phyloP scores from a whole-genome alignment of 2,329 filamentous ascomycete species.

The Calonectria multiphialidica region DNA sequence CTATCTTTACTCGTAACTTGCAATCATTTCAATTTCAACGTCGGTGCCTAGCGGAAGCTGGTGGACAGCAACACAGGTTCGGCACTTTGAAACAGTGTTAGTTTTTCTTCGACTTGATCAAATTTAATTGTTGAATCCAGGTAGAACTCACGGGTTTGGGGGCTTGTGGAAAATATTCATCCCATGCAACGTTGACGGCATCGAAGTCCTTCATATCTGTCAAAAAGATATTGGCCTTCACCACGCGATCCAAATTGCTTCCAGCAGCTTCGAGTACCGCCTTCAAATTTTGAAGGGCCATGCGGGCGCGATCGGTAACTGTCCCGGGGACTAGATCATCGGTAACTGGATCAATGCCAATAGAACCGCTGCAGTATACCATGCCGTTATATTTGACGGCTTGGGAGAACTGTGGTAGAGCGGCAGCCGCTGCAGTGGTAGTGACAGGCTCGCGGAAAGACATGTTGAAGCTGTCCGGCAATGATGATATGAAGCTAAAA shows the following conservation, averaged over 20 bases:
- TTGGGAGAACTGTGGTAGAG: constrained; percentile 70
- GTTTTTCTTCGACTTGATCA: not conserved
- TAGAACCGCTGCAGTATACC: constrained; percentile 75
- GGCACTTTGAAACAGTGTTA: not conserved
- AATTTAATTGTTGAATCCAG: not conserved
- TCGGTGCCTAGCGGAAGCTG: constrained; percentile 10
- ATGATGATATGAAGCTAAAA: not conserved
- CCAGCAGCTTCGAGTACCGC: constrained; percentile 11
- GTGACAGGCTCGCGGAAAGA: not conserved
- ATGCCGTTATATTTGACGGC: constrained; percentile 73
- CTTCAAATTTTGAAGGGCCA: not conserved
- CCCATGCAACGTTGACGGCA: constrained; percentile 6
- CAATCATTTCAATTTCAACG: constrained; percentile 59
- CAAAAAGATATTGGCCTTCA: constrained; percentile 18
- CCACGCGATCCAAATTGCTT: not conserved
- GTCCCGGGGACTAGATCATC: constrained; percentile 63
- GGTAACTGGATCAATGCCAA: constrained; percentile 67
- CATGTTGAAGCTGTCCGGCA: not conserved
- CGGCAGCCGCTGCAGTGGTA: constrained; percentile 22
- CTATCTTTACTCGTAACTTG: not conserved
- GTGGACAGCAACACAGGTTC: constrained; percentile 71
- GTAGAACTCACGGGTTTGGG: constrained; percentile 9
- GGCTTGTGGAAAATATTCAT: not conserved
- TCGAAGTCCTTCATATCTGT: constrained; percentile 13
- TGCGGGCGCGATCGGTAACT: constrained; percentile 58